Conservation (phyloP, 192 early-diverging fungal genomes). For the Bifiguratus adelaidae region DNA sequence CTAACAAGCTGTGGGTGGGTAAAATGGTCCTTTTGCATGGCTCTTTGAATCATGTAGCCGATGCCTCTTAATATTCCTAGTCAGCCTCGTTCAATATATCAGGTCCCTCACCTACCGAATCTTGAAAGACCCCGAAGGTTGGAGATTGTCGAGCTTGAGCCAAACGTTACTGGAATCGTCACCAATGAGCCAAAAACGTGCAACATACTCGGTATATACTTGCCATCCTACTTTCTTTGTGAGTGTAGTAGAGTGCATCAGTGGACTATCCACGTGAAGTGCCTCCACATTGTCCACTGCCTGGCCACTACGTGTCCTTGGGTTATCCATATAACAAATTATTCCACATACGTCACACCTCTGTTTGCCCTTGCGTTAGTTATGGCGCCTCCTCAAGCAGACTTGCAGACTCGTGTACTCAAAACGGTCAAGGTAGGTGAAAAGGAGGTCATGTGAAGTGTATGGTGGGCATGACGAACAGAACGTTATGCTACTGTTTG, state of each 20-base stretch:
- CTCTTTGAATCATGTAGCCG: constrained; percentile 45
- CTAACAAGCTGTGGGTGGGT: constrained; percentile 38
- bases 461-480: background rate
- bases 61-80: constrained; percentile 33
- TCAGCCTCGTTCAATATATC: background rate
- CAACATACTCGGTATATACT: background rate
- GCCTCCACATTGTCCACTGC: background rate
- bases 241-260: constrained; percentile 34
- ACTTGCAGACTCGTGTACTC: no score
- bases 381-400: no score
- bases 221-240: constrained; percentile 18
- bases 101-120: constrained; percentile 31
- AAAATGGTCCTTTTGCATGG: constrained; percentile 24
- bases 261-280: constrained; percentile 32
- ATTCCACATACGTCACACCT: background rate
- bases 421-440: no score
- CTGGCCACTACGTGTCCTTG: no score
- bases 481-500: background rate
- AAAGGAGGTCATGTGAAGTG: background rate
- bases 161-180: constrained; percentile 41
- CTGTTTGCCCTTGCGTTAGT: no score
- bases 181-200: background rate
- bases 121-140: constrained; percentile 70
- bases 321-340: constrained; percentile 6
- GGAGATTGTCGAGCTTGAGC: constrained; percentile 69